Base-by-base conservation (phyloP, 306 rosid species). In the Ziziphus jujuba region DNA sequence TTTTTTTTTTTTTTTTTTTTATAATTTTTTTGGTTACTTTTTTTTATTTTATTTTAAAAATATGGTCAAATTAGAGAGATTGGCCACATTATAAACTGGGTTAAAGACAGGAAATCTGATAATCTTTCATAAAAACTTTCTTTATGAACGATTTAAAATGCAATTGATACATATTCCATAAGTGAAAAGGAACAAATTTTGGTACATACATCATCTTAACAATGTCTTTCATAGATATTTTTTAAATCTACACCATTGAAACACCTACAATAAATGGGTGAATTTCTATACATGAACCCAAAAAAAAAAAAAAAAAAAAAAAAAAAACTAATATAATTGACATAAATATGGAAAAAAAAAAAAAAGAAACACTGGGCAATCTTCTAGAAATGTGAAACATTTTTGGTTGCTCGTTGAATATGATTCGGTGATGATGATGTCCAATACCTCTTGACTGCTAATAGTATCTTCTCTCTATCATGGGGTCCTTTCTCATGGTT, bases 401-500 rank as follows among this genome's bases (percentile, higher is more conserved):
- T 69, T 45, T 71, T 36, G 28, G 52, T 50, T 58, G 57, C 72
- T n/a, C 28, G 56, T 59, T 73, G 63, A 63, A 60, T 56, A 38
- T 69, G 59, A 17, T 57, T 66, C 38, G 70, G 72, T 33, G 95
- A n/a, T n/a, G n/a, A n/a, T n/a, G n/a, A 80, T 33, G 96, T 87
- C 96, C 95, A 87, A 21, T 90, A 88, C 69, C 81, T 83, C 73
- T 93, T 93, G 21, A 68, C 75, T 48, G 92, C 97, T 24, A 87
- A 63, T 5, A 93, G 59, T 34, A 90, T 77, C 87, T 90, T 93
- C 25, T 86, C 82, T 67, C 88, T 85, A 13, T 78, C 49, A 23
- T 43, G 75, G 50, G 97, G 96, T 36, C 99, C 95, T 0, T 72
- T 65, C 81, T 93, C 99, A 67, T 93, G 96, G 74, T 93, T 91